A percentile compares a stretch with the other conserved stretches of the same genome.
phyloP scores from a whole-genome alignment of 805 yeast species.

The Wickerhamiella spandovensis region DNA sequence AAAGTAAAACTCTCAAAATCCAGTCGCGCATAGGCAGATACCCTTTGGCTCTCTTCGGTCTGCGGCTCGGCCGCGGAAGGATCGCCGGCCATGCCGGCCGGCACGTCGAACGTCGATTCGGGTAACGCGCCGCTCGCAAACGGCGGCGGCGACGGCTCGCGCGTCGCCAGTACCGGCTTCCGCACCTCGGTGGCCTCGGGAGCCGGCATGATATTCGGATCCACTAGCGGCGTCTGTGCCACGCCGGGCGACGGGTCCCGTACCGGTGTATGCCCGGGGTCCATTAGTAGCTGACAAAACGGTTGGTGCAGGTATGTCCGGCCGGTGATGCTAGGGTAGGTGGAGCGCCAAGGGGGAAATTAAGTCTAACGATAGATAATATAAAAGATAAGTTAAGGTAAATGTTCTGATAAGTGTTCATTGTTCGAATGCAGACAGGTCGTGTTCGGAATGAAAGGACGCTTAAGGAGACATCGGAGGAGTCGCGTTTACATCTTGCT shows the following conservation, averaged over 20 bases:
- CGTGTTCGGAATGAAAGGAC: no score
- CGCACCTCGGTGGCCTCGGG: conserved; percentile 1
- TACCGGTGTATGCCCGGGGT: conserved; percentile 3
- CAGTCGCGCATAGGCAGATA: conserved; percentile 36
- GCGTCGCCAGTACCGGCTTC: background rate
- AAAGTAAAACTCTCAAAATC: conserved; percentile 90
- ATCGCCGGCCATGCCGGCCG: conserved; percentile 5
- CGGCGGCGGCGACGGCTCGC: background rate
- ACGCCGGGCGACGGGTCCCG: conserved; percentile 2
- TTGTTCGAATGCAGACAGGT: no score
- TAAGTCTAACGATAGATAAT: no score
- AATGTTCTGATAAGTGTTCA: no score
- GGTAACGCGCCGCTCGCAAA: background rate
- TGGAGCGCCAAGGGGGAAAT: no score
- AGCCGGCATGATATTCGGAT: background rate
- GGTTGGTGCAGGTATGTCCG: no score
- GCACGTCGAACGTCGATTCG: conserved; percentile 1
- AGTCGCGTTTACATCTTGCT: background rate
- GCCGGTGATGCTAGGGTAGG: no score
- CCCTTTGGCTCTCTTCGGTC: conserved; percentile 21
- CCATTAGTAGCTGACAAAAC: background rate
- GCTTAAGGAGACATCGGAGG: background rate
- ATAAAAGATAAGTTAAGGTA: no score
- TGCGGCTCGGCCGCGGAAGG: conserved; percentile 1
- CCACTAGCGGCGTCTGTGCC: background rate